phyloP scores from a whole-genome alignment of 768 basidiomycete genomes.

The Kwoniella pini region DNA sequence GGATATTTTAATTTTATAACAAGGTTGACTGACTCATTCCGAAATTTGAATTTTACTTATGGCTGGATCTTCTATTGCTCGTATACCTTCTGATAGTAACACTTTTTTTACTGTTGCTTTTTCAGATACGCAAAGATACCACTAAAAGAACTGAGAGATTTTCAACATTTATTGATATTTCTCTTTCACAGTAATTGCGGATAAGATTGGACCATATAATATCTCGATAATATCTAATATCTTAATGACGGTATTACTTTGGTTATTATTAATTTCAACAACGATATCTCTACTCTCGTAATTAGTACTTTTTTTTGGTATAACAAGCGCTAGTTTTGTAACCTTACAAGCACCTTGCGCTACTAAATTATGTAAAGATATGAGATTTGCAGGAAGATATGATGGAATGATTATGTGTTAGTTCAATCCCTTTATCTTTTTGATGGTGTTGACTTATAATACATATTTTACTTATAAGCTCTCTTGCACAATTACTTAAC shows the following conservation, averaged over 20 bases:
- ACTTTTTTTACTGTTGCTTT: too few species aligned
- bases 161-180: too few species aligned
- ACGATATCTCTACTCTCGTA: not conserved
- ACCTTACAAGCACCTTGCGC: constrained; percentile 13
- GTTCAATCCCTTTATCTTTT: constrained; percentile 1
- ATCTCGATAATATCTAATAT: constrained; percentile 11
- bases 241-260: constrained; percentile 13
- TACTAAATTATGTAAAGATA: not conserved
- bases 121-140: too few species aligned
- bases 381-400: constrained; percentile 16
- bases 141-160: too few species aligned
- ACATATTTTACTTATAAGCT: not conserved
- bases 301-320: constrained; percentile 13
- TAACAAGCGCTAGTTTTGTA: constrained; percentile 6
- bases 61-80: not conserved
- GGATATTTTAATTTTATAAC: too few species aligned
- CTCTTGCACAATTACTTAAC: not conserved
- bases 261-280: constrained; percentile 7
- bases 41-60: not conserved
- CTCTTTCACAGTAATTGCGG: constrained; percentile 14
- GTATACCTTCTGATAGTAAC: constrained; percentile 1
- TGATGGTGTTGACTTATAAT: too few species aligned
- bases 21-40: too few species aligned
- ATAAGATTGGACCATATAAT: constrained; percentile 15
- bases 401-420: constrained; percentile 16